Evolutionary conservation across 2,329 filamentous ascomycete genomes (phyloP), one percentile per base, ranked within the genome.

Genomic region (Fusarium vanettenii): DNA sequence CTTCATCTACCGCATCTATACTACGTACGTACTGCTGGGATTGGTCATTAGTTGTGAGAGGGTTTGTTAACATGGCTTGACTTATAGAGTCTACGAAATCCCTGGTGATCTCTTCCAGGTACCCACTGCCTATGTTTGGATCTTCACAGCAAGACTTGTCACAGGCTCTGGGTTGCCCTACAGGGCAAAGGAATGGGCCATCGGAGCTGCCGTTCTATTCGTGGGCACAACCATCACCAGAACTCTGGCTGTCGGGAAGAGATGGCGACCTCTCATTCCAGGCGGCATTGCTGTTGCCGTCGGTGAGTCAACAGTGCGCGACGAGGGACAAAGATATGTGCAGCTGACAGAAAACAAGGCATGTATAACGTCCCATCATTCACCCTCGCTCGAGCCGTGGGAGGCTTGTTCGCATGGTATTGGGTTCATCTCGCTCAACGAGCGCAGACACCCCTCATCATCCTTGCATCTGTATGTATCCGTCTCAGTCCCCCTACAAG

Each of bases 311-410:
- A 57, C 27, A 31, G 31, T 27, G 10, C 29, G 18, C 37, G 29
- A 56, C 11, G 13, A 7, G 18, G 20, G n/a, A 13, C 10, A 31
- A 50, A 50, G 11, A n/a, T 20, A 25, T 41, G 29, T 61, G 39
- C 43, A 43, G 60, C 68, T 79, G 64, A 79, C 57, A 56, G 45
- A 48, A 31, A 56, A 57, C 35, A 66, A 92, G 93, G 97, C 59
- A 99, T 99, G 91, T 99, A 98, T 84, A 99, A 98, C 79, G 95
- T 96, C 1, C 97, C 97, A 0, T 97, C 95, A 0, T 99, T 99
- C 81, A 99, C 97, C 0, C 86, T 99, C 41, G 95, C 97, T 1
- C 88, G 97, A 71, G 94, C 95, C 0, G 90, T 94, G 11, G 97
- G 97, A 4, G 97, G 97, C 0, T 57, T 91, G 9, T 76, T 89